Base-by-base conservation (phyloP, 768 basidiomycete genomes). In the Macrolepiota fuliginosa region DNA sequence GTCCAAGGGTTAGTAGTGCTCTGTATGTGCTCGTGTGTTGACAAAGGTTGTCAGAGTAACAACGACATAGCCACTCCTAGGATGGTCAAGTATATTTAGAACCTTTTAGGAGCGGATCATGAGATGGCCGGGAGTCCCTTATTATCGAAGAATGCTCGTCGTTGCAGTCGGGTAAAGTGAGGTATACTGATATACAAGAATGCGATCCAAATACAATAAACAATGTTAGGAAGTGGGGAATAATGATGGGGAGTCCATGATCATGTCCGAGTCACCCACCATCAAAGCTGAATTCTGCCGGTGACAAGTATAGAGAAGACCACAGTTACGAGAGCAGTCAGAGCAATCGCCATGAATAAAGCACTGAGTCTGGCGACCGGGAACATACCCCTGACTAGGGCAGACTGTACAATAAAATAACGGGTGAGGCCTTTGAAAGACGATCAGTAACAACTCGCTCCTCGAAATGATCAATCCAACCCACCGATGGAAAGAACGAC, bases 341-440 rank as follows among this genome's bases (percentile, higher is more conserved):
- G 72, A 22, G 76, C 56, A 10, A 76, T 64, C 17, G 79, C 71
- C 10, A 86, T 70, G n/a, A 78, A 70, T 1, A 70, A 69, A 1
- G 75, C 75, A 7, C 79, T 75, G 17, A 79, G 50, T 9, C 83
- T 74, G n/a, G 84, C 81, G n/a, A 79, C 77, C 2, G 85, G 84
- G 65, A 85, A 87, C 50, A 76, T 66, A 9, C 84, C 83, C 40
- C 77, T 75, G 1, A 77, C 73, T 58, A 87, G 75, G 6, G 81
- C 79, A 0, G 69, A 66, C 66, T 87, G 86, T 3, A 85, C 76
- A 0, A 70, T 66, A 67, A 86, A 87, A 67, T 83, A 87, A n/a
- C 86, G 77, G 11, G 67, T 56, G 13, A 81, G 67, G 15, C 84
- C 86, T 87, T 45, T 12, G 56, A 56, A 49, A 56, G 29, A 42